Conservation (phyloP, 2,329 filamentous ascomycete genomes). For the Penicillium sp. region DNA sequence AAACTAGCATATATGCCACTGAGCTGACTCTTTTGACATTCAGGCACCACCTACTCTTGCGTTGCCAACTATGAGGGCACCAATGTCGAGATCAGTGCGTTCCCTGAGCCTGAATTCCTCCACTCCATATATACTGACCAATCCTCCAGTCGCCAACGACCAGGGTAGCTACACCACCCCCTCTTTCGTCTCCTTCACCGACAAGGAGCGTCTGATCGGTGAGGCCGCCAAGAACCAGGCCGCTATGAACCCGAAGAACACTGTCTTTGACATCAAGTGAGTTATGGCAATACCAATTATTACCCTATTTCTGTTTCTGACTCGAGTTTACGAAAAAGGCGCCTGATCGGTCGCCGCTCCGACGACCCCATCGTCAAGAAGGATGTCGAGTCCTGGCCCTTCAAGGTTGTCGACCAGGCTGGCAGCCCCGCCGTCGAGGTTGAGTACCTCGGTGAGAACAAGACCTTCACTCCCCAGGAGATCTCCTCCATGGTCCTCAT, state of each 20-base stretch:
- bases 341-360: slow-evolving; percentile 93
- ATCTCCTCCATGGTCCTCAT: slow-evolving; percentile 98
- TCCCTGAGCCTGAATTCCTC: background rate
- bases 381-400: slow-evolving; percentile 98
- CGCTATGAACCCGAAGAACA: slow-evolving; percentile 98
- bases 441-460: slow-evolving; percentile 89
- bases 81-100: slow-evolving; percentile 97
- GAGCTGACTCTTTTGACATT: slow-evolving; percentile 24
- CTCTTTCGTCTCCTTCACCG: slow-evolving; percentile 98
- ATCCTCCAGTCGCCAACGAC: slow-evolving; percentile 80
- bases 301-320: slow-evolving; percentile 3
- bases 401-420: slow-evolving; percentile 91
- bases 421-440: slow-evolving; percentile 92
- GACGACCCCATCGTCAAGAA: slow-evolving; percentile 98
- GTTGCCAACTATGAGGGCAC: slow-evolving; percentile 98
- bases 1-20: background rate
- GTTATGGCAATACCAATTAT: slow-evolving; percentile 34
- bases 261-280: slow-evolving; percentile 98
- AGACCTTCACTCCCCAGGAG: slow-evolving; percentile 96
- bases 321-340: slow-evolving; percentile 56
- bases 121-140: slow-evolving; percentile 10
- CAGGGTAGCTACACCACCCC: slow-evolving; percentile 99
- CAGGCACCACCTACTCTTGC: slow-evolving; percentile 99
- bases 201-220: slow-evolving; percentile 97
- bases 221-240: slow-evolving; percentile 99